Evolutionary conservation across 2,329 filamentous ascomycete genomes (phyloP), one percentile per base, ranked within the genome.

Genomic region (Nothophoma quercina): DNA sequence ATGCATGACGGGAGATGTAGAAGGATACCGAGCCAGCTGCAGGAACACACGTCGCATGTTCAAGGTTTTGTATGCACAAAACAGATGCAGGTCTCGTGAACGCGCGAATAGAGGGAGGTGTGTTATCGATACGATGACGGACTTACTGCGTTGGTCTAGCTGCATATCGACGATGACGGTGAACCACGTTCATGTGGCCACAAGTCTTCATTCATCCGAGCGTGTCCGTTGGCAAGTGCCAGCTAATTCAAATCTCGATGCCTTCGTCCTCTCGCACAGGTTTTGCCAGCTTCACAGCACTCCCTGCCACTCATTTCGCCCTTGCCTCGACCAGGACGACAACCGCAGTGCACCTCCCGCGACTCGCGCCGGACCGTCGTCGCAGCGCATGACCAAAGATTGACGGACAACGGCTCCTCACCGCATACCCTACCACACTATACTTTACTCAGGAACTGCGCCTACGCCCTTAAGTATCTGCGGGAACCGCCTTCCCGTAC

Each of bases 361-460:
- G 56, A 56, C 56, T 59, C 55, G 56, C 55, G 43, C 55, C 59
- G 32, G 18, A 45, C 45, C 45, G 34, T 42, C 7, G 29, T 41
- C 36, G 45, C 36, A 42, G 29, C 60, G 53, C 63, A 59, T 66
- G 63, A 65, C 60, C 59, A 43, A n/a, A n/a, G n/a, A 38, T 36
- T 40, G 52, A 53, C 40, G 54, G 40, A 59, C 51, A 52, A 55
- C 51, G 36, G 26, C 35, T 39, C 46, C 51, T 55, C 54, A 52
- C 38, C 57, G 51, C 38, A 53, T 29, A 36, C 19, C 56, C 46
- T 59, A 55, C 47, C 41, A 41, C 43, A 55, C 45, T 40, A 49
- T 52, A 51, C 45, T 48, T 13, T 41, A 42, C 35, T 48, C 40
- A 34, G 42, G 4, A 30, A 32, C 32, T 28, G n/a, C 23, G 35